These are phyloP conservation scores for Globisporangium iwayamae DNA, from an alignment of 352 stramenopile genomes.

Conservation along the genomic window DNA sequence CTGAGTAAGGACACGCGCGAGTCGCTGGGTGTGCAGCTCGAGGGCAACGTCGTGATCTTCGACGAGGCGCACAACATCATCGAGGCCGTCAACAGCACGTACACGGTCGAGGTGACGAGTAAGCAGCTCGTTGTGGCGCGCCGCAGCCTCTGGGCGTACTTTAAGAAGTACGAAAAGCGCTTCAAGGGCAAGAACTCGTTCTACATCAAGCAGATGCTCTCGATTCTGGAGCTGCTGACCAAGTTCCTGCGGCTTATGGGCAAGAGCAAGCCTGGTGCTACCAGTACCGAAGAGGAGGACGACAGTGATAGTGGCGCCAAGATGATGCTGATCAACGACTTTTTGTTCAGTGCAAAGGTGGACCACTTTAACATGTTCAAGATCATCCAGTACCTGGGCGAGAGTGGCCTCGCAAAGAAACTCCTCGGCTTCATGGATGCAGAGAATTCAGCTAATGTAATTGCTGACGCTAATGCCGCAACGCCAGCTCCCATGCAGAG, in stretches of 20 bases:
- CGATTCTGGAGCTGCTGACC: conserved; percentile 65
- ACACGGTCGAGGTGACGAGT: conserved; percentile 75
- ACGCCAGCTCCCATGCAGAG: neutral
- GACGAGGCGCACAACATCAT: conserved; percentile 99
- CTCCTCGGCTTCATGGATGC: conserved; percentile 74
- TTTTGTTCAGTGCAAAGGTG: conserved; percentile 71
- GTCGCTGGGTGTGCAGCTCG: conserved; percentile 84
- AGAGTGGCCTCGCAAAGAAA: conserved; percentile 83
- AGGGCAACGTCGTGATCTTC: conserved; percentile 93
- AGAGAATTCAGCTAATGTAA: conserved; percentile 13
- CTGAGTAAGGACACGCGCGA: conserved; percentile 89
- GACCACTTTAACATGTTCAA: conserved; percentile 92
- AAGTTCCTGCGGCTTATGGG: conserved; percentile 69
- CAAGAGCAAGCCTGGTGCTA: conserved; percentile 22
- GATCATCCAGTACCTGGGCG: conserved; percentile 73
- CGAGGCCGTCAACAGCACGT: conserved; percentile 92
- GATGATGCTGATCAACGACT: conserved; percentile 85
- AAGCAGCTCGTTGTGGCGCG: conserved; percentile 73
- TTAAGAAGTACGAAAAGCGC: conserved; percentile 85
- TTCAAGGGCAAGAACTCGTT: conserved; percentile 85
- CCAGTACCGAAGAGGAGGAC: conserved; percentile 11
- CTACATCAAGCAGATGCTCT: conserved; percentile 89
- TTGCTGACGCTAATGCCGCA: neutral
- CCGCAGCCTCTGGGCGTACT: conserved; percentile 81
- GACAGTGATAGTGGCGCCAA: conserved; percentile 33